Evolutionary conservation across 2,329 filamentous ascomycete species (phyloP).

Genomic region (Zymoseptoria tritici): DNA sequence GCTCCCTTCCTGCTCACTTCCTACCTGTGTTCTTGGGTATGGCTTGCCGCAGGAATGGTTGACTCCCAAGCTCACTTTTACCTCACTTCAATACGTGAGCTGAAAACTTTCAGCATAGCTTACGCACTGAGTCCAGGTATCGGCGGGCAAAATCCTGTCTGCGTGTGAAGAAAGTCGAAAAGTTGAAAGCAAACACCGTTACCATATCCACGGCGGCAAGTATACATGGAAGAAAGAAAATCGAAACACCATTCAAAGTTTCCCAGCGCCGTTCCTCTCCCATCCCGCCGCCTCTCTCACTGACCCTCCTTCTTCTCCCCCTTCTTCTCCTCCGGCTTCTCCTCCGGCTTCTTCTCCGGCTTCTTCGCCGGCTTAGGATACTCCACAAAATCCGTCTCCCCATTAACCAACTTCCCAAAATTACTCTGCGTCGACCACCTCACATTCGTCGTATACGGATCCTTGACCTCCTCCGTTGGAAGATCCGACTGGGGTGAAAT

Average conservation of each 20-base stretch:
- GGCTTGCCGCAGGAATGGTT: background rate
- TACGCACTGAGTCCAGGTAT: no score
- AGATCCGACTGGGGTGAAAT: conserved; percentile 30
- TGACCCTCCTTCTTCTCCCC: background rate
- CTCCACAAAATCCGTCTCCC: conserved; percentile 21
- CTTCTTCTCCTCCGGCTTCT: no score
- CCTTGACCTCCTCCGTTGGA: conserved; percentile 19
- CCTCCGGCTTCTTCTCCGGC: background rate
- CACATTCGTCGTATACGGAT: conserved; percentile 29
- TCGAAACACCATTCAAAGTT: no score
- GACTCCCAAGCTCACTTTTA: no score
- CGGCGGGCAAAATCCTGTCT: no score
- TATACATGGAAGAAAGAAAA: no score
- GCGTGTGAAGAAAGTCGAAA: no score
- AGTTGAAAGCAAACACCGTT: no score
- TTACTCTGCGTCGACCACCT: conserved; percentile 37
- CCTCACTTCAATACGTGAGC: no score
- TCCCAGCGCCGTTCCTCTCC: background rate
- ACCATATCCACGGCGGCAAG: no score
- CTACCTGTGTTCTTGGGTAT: background rate
- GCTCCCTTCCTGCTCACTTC: no score
- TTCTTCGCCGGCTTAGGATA: background rate
- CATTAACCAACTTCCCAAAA: conserved; percentile 30
- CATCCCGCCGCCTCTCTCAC: background rate
- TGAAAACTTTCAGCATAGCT: no score